Evolutionary conservation across 176 grass and related monocot genomes (phyloP).

Genomic region (Zoysia japonica): DNA sequence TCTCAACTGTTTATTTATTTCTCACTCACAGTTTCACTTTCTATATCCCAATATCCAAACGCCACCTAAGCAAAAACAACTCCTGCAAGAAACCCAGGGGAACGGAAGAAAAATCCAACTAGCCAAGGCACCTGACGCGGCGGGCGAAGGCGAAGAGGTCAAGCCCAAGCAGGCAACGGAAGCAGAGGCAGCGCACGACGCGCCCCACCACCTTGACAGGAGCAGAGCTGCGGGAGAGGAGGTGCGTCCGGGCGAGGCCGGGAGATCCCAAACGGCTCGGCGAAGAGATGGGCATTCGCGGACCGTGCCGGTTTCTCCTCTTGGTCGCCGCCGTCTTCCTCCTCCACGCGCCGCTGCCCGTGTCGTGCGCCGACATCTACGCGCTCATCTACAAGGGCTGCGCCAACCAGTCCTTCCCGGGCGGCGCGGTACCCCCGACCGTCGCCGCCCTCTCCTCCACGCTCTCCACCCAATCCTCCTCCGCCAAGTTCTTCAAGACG

Average conservation of each 20-base stretch:
- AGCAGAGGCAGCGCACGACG: too few relatives aligned
- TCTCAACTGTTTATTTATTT: too few relatives aligned
- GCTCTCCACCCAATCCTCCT: conserved; percentile 55
- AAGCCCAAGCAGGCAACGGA: background rate
- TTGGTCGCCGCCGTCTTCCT: background rate
- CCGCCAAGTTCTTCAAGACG: conserved; percentile 91
- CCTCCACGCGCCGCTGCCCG: background rate
- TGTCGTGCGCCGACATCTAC: conserved; percentile 61
- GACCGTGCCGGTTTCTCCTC: conserved; percentile 29
- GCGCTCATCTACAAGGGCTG: conserved; percentile 94
- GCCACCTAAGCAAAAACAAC: background rate
- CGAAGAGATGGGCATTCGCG: conserved; percentile 49
- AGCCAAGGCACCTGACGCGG: background rate
- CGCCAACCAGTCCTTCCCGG: conserved; percentile 73
- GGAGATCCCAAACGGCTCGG: conserved; percentile 30
- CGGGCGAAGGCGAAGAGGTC: background rate
- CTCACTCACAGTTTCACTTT: too few relatives aligned
- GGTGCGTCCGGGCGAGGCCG: background rate
- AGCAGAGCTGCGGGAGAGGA: background rate
- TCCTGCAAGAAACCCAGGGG: background rate
- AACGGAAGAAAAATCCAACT: background rate
- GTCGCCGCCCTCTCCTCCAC: conserved; percentile 52
- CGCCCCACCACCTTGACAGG: background rate
- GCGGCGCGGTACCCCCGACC: conserved; percentile 29
- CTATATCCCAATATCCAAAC: too few relatives aligned